Evolutionary conservation across 352 stramenopile genomes (phyloP), one percentile per base, ranked within the genome.

Genomic region (Phytophthora rubi): DNA sequence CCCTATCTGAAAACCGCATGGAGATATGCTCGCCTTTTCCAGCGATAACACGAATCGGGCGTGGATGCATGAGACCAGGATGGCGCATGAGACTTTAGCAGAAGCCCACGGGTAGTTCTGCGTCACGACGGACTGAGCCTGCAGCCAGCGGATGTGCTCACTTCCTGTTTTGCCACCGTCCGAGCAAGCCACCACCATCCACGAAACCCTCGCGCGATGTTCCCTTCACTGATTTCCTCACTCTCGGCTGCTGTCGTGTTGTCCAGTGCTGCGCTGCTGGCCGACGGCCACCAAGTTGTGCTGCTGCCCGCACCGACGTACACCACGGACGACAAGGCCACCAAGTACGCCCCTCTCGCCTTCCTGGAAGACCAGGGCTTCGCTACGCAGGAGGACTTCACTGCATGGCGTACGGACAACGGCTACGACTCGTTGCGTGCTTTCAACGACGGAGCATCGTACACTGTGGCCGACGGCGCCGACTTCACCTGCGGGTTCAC

Each of bases 301-400:
- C 65, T 81, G 28, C 65, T 82, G 13, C 77, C 77, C 7, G 60
- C 70, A 18, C 77, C 75, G 18, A 82, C 75, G 42, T 85, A 71
- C 55, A 82, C 69, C 13, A 74, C 77, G 16, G 59, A 72, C 37
- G 73, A 77, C 47, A 68, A 70, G 33, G 71, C 63, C 30, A 74
- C 71, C 52, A 75, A 80, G 71, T 81, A 80, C 65, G 75, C 77
- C 0, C 80, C 76, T 18, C 55, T 83, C 28, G 80, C 76, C 35
- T 85, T 85, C 63, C 70, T 86, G 10, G 81, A 86, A 68, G 65
- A 76, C 57, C 81, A 86, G 52, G 74, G 69, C 21, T 83, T 76
- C 55, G 65, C 75, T 16, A 85, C 76, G 12, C 71, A 73, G 12
- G 68, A 70, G 4, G 81, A 88, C 51, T 82, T 86, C 32, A 80